Percentiles rank a stretch among this genome's conserved stretches.
Evolutionary conservation across 768 basidiomycete species (phyloP).

Genomic region (Pleurotus eryngii): DNA sequence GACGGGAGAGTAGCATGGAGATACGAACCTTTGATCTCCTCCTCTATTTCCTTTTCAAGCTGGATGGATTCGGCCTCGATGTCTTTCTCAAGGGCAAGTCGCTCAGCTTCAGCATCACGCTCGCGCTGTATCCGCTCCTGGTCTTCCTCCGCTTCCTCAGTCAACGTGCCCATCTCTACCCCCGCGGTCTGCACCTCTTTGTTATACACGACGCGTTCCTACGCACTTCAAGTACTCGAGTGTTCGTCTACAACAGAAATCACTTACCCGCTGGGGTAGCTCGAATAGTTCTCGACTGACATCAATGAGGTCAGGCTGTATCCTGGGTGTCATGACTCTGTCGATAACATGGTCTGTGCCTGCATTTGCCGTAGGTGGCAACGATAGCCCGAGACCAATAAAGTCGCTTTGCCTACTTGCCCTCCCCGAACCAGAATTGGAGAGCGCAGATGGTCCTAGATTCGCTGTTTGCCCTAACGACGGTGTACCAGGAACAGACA

Average conservation of each 20-base stretch:
- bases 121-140: constrained; percentile 66
- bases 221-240: neutral
- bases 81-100: constrained; percentile 67
- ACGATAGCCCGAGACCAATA: constrained; percentile 37
- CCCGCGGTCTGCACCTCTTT: constrained; percentile 81
- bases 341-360: constrained; percentile 69
- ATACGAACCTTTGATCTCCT: constrained; percentile 71
- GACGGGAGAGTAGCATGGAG: neutral
- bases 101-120: constrained; percentile 68
- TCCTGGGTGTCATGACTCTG: constrained; percentile 62
- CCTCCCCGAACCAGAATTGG: constrained; percentile 53
- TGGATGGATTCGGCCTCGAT: constrained; percentile 81
- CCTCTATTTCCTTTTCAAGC: constrained; percentile 82
- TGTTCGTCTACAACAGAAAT: neutral
- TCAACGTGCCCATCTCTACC: constrained; percentile 50
- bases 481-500: constrained; percentile 73
- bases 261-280: constrained; percentile 74
- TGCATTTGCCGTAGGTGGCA: constrained; percentile 45
- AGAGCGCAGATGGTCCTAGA: constrained; percentile 30
- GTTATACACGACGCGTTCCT: constrained; percentile 81
- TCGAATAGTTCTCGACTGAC: constrained; percentile 90
- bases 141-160: constrained; percentile 67
- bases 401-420: constrained; percentile 70
- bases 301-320: constrained; percentile 79
- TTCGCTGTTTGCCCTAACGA: constrained; percentile 34